Percentiles rank a stretch among this genome's conserved stretches.
These are phyloP conservation scores for Geotrichum siamense DNA, from an alignment of 1,139 yeast species.

Conservation along the genomic window DNA sequence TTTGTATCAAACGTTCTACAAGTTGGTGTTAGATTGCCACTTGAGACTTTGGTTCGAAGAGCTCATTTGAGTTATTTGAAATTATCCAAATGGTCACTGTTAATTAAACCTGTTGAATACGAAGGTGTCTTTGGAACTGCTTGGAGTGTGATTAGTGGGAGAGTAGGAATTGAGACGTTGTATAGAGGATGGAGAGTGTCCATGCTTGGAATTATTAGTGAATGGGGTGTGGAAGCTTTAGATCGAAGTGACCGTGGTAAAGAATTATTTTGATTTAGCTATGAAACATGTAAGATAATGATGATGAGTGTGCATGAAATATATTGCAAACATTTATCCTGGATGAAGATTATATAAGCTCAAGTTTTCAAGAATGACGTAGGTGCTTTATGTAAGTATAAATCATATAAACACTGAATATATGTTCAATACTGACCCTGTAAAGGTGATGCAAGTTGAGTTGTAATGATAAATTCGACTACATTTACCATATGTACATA, in stretches of 20 bases:
- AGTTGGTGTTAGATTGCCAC: slow-evolving; percentile 70
- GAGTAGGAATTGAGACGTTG: slow-evolving; percentile 40
- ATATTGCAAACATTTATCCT: no score
- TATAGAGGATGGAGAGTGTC: slow-evolving; percentile 94
- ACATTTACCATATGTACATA: no score
- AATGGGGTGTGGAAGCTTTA: slow-evolving; percentile 66
- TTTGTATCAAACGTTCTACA: slow-evolving; percentile 53
- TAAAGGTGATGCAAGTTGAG: no score
- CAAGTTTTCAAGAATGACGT: no score
- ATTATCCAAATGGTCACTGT: slow-evolving; percentile 23
- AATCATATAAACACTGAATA: no score
- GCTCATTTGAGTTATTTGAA: slow-evolving; percentile 65
- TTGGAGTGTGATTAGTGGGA: slow-evolving; percentile 42
- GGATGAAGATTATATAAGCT: no score
- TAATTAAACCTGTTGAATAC: slow-evolving; percentile 37
- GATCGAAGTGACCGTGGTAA: slow-evolving; percentile 38
- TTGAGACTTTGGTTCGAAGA: slow-evolving; percentile 77
- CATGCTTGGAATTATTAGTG: slow-evolving; percentile 66
- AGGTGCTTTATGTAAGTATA: no score
- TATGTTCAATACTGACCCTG: no score
- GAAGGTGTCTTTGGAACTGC: slow-evolving; percentile 46
- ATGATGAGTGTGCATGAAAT: no score
- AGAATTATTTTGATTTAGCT: slow-evolving; percentile 30
- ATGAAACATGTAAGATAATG: no score
- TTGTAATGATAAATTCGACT: no score